Percentiles rank a stretch among this genome's conserved stretches.
Evolutionary conservation across 1,139 yeast genomes (phyloP).

Genomic region (Entelexis sorbosivorans): DNA sequence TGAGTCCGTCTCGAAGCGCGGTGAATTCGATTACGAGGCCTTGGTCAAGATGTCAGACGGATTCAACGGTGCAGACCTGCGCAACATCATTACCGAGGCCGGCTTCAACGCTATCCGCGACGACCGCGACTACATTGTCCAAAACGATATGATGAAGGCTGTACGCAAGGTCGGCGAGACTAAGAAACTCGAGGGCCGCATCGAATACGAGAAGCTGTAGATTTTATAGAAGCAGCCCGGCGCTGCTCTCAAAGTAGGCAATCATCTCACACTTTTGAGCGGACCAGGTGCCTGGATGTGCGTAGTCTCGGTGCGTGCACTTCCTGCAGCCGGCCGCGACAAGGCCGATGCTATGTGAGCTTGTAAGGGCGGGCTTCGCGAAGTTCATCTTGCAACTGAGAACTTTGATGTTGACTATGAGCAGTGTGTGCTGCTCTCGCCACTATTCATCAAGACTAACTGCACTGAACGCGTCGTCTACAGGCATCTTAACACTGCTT

Average conservation of each 20-base stretch:
- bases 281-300: background rate
- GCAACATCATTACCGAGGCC: constrained; percentile 97
- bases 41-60: constrained; percentile 98
- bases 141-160: constrained; percentile 93
- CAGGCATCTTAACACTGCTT: too few relatives aligned
- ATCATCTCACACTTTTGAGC: too few relatives aligned
- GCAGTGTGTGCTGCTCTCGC: too few relatives aligned
- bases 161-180: constrained; percentile 95
- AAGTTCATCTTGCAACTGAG: too few relatives aligned
- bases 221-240: background rate
- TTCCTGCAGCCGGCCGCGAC: too few relatives aligned
- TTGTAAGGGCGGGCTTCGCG: too few relatives aligned
- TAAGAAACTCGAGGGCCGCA: constrained; percentile 92
- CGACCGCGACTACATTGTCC: constrained; percentile 88
- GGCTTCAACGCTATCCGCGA: constrained; percentile 98
- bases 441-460: too few relatives aligned
- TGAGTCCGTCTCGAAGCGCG: constrained; percentile 72
- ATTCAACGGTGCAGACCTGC: constrained; percentile 96
- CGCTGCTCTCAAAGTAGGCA: background rate
- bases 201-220: constrained; percentile 82
- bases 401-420: too few relatives aligned
- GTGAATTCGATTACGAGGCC: constrained; percentile 95
- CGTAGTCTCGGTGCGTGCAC: too few relatives aligned
- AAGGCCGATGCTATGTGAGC: too few relatives aligned
- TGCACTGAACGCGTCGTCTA: too few relatives aligned